Base-by-base conservation (phyloP, 805 yeast species). In the Wickerhamomyces strasburgensis region DNA sequence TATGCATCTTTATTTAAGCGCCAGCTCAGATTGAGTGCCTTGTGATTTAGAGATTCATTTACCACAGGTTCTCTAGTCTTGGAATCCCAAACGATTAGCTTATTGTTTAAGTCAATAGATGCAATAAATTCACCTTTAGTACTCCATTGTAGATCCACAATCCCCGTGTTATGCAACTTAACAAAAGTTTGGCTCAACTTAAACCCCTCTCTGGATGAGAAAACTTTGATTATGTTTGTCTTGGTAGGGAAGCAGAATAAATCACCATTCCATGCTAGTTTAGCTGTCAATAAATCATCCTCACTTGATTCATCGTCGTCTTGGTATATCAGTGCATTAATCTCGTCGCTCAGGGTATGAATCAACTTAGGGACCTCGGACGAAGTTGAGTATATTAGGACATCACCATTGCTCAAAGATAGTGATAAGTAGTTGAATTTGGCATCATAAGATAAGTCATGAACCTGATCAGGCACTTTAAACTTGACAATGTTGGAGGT, bases 211-310 rank as follows among this genome's bases (percentile, higher is more conserved):
- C 37, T 21, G 18, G 48, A 32, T 9, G 54, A 44, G 33, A 61
- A 76, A 0, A 75, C 64, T 35, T 67, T 67, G 33, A 81, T 66
- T 3, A 67, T 60, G 31, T 66, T 62, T 15, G 68, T 61, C 26
- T 65, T 61, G 6, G 81, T 64, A 2, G 95, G 88, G 14, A 85
- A 51, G 2, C 88, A 86, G 33, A 87, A 64, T n/a, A 65, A 57
- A 36, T 73, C 73, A 14, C 95, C 95, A 36, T 71, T 67, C 95
- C 95, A 87, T 26, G 72, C 73, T 2, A 78, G 69, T 29, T 70
- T 71, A 0, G 84, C 69, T 18, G 79, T 61, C 1, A 73, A 54
- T 29, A 73, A 58, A 49, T 65, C 67, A 27, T 65, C 69, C 28
- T 54, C 58, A 5, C 47, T 46, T 3, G 50, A 49, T 10, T 57